A percentile compares a stretch with the other conserved stretches of the same genome.
phyloP scores from a whole-genome alignment of 1,284 basidiomycete species.

The Prillingera fragicola region DNA sequence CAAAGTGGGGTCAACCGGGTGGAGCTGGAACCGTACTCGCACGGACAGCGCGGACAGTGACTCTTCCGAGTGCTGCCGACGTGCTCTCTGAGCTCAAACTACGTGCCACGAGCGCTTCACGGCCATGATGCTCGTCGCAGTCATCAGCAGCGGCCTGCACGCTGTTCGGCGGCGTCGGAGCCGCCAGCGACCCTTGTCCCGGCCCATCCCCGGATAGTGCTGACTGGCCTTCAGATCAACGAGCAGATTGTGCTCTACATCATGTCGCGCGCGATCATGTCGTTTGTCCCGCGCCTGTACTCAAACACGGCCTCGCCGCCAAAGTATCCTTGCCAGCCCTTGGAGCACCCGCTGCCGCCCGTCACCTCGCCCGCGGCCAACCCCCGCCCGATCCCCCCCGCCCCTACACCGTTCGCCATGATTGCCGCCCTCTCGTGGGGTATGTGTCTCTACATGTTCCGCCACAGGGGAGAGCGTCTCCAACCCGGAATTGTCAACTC shows the following conservation, averaged over 20 bases:
- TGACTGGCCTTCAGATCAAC: slow-evolving; percentile 70
- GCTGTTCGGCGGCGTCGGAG: no score
- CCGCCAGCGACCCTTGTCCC: no score
- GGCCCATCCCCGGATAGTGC: no score
- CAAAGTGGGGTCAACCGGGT: no score
- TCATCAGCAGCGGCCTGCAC: no score
- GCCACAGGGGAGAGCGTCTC: slow-evolving; percentile 74
- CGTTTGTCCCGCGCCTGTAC: slow-evolving; percentile 68
- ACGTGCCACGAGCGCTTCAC: no score
- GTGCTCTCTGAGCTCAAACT: no score
- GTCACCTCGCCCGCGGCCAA: slow-evolving; percentile 39
- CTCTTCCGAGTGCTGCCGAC: no score
- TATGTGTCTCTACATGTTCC: slow-evolving; percentile 94
- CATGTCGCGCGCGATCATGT: slow-evolving; percentile 77
- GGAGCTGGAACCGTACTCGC: no score
- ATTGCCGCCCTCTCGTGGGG: slow-evolving; percentile 93
- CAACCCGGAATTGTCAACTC: slow-evolving; percentile 77
- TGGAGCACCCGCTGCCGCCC: slow-evolving; percentile 36
- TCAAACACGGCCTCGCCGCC: slow-evolving; percentile 38
- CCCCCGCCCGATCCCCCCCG: slow-evolving; percentile 67
- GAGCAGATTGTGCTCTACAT: slow-evolving; percentile 99
- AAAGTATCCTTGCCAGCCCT: slow-evolving; percentile 31
- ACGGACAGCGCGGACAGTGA: no score
- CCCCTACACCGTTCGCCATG: slow-evolving; percentile 72
- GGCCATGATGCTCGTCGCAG: no score